Conservation (phyloP, 495 filamentous ascomycete species). For the Beverwykella pulmonaria region DNA sequence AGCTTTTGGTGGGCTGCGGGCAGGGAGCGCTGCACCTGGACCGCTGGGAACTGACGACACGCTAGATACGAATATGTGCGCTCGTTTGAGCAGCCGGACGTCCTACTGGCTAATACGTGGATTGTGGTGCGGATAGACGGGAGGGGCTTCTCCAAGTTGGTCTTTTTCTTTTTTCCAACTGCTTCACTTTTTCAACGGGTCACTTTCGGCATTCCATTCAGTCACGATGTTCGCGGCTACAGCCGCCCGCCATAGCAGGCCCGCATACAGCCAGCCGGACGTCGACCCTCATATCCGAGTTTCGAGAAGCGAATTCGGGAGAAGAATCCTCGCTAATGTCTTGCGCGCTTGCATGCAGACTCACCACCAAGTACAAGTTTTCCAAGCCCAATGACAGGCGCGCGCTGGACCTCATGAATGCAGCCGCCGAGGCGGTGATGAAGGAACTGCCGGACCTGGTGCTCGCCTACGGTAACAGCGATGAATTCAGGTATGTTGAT, state of each 20-base stretch:
- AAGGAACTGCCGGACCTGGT: constrained; percentile 80
- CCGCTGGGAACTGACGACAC: constrained; percentile 35
- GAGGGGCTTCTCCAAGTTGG: constrained; percentile 27
- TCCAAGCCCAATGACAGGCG: constrained; percentile 88
- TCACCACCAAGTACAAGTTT: constrained; percentile 80
- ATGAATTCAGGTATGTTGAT: constrained; percentile 76
- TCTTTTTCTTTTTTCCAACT: not conserved
- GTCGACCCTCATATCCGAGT: not conserved
- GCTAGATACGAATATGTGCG: constrained; percentile 90
- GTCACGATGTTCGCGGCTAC: not conserved
- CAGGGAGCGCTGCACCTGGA: not conserved
- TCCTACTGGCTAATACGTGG: constrained; percentile 86
- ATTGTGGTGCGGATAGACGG: constrained; percentile 92
- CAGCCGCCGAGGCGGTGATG: constrained; percentile 79
- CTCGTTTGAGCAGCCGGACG: constrained; percentile 78
- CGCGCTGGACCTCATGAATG: constrained; percentile 93
- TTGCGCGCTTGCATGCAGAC: constrained; percentile 50
- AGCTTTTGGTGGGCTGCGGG: not conserved
- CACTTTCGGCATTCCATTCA: not conserved
- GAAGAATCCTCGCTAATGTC: constrained; percentile 8
- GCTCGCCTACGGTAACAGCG: constrained; percentile 88
- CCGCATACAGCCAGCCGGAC: not conserved
- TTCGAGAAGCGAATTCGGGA: not conserved
- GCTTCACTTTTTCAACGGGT: too few species aligned
- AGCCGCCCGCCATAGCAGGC: not conserved